These are phyloP conservation scores for Oryza coarctata DNA, from an alignment of 176 grass and related monocot species.

Conservation along the genomic window DNA sequence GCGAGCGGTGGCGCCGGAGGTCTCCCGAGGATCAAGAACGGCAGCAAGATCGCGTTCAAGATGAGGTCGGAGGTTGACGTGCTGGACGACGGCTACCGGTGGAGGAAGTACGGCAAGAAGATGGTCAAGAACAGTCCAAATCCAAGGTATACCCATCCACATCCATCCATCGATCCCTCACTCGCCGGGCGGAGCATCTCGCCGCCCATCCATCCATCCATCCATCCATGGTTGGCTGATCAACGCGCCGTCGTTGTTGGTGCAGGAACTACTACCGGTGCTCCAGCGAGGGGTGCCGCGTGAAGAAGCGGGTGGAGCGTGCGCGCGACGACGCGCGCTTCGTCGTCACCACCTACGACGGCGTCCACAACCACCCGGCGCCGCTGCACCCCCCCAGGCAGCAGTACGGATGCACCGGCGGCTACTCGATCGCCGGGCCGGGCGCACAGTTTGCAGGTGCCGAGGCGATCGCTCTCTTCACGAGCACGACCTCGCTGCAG, in stretches of 20 bases:
- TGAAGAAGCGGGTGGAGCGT: constrained; percentile 83
- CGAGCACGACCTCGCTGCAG: not conserved
- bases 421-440: constrained; percentile 7
- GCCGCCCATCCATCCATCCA: not conserved
- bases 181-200: not conserved
- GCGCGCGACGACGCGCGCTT: constrained; percentile 52
- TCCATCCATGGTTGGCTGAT: not conserved
- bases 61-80: constrained; percentile 57
- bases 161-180: not conserved
- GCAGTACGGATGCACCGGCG: not conserved
- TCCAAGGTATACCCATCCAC: constrained; percentile 49
- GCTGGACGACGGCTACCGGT: constrained; percentile 76
- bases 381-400: not conserved
- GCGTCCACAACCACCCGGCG: constrained; percentile 64
- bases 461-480: not conserved
- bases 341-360: constrained; percentile 82
- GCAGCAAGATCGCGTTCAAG: constrained; percentile 64
- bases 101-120: constrained; percentile 93
- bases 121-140: constrained; percentile 72
- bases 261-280: constrained; percentile 84
- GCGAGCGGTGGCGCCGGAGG: not conserved
- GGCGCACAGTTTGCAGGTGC: too few species aligned
- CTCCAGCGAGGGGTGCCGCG: constrained; percentile 49
- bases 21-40: not conserved
- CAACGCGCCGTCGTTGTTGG: too few species aligned